phyloP scores from a whole-genome alignment of 2,329 filamentous ascomycete genomes.

The Pezicula radicicola region DNA sequence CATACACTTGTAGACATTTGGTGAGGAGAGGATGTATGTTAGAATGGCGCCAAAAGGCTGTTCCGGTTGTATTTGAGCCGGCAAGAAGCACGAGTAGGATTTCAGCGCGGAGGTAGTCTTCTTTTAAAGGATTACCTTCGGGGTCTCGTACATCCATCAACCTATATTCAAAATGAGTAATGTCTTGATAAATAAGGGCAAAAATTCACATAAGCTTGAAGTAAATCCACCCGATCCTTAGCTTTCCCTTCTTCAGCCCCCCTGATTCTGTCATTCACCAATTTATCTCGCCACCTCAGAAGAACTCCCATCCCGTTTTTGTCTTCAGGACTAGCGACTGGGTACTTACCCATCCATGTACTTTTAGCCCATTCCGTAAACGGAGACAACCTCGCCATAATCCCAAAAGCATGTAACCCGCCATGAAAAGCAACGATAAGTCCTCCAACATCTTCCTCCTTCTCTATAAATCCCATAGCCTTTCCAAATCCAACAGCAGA shows the following conservation, averaged over 20 bases:
- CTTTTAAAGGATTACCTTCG: constrained; percentile 18
- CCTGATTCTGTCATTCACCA: constrained; percentile 44
- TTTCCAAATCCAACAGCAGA: constrained; percentile 53
- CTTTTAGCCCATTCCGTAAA: constrained; percentile 53
- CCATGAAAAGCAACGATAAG: constrained; percentile 54
- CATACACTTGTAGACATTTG: constrained; percentile 39
- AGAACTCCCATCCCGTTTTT: constrained; percentile 51
- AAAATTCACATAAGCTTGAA: constrained; percentile 41
- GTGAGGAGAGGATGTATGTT: constrained; percentile 36
- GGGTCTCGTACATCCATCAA: constrained; percentile 34
- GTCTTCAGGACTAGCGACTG: constrained; percentile 51
- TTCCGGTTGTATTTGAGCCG: constrained; percentile 50
- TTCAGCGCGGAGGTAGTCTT: constrained; percentile 18
- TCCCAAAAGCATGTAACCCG: constrained; percentile 46
- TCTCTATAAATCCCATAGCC: constrained; percentile 52
- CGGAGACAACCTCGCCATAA: constrained; percentile 49
- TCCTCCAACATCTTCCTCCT: constrained; percentile 47
- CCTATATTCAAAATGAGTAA: constrained; percentile 1
- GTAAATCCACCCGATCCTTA: constrained; percentile 43
- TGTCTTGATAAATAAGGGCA: neutral
- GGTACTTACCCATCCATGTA: constrained; percentile 48
- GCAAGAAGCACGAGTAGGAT: constrained; percentile 36
- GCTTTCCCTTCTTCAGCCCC: constrained; percentile 39
- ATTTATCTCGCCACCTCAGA: constrained; percentile 54
- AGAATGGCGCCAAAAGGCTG: constrained; percentile 48